Evolutionary conservation across 1,284 basidiomycete genomes (phyloP), one percentile per base, ranked within the genome.

Genomic region (Filobasidium uniguttulatum): DNA sequence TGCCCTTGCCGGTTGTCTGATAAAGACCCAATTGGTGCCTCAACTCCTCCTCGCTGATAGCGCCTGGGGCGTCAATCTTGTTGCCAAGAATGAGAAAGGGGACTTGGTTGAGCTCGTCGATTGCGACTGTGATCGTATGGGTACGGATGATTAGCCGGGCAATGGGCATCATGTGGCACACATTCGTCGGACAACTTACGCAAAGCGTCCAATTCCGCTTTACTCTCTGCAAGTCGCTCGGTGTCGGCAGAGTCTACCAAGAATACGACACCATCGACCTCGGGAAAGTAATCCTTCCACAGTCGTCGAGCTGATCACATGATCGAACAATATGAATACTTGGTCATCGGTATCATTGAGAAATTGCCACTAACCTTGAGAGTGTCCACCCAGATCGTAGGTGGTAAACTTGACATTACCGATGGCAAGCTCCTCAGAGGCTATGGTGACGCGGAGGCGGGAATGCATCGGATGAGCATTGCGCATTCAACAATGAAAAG

Each of bases 271-370:
- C 89, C 94, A 65, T 99, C 90, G 38, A 98, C 94, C 72, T 98
- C 94, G 50, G 94, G 93, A 82, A 98, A 98, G 75, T 98, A 99
- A 71, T 99, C 93, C 58, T 89, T 83, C 94, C 94, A 99, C 66
- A 98, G 82, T 61, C 94, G 85, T 61, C 94, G 90, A 49, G 94
- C 91, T 89, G 56, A n/a, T 23, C 29, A 20, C 20, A 25, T 25
- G n/a, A 26, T 19, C 26, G 31, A 28, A 37, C 9, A 20, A 46
- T 17, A 30, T 5, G 8, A 46, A 8, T 5, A 31, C 14, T 29
- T 37, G n/a, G 30, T 30, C 12, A n/a, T 10, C 23, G 19, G 14
- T 19, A 34, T 10, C 28, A 28, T 23, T 19, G 33, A 15, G 20
- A 19, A 35, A 15, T 14, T 5, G 30, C 15, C 22, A 72, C 77